Evolutionary conservation across 2,329 filamentous ascomycete genomes (phyloP), one percentile per base, ranked within the genome.

Genomic region (Cladosporium phlei): DNA sequence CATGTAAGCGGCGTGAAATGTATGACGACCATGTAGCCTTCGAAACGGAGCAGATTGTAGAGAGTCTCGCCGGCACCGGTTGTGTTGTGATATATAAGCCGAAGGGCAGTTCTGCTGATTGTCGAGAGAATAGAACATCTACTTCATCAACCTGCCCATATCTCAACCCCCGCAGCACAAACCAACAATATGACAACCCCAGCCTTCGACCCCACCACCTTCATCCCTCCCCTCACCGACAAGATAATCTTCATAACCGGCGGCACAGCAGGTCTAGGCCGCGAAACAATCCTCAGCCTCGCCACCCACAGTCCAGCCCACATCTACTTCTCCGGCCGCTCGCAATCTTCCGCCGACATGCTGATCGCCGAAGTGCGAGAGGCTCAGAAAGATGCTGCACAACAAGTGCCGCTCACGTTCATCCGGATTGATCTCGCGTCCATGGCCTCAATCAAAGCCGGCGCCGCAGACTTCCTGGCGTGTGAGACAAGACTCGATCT

Each of bases 321-420:
- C 47, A 74, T 81, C 50, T 80, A 75, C 63, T 69, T 82, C 48
- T 75, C 70, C 11, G 75, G 55, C 1, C 50, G 61, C 30, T 56
- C 75, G 2, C 72, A 77, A 35, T 65, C 70, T 35, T 70, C 70
- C 9, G 70, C 66, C 16, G 64, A 69, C 6, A 66, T 70, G 7
- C 71, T 78, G 32, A 60, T 71, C 12, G n/a, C n/a, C n/a, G n/a
- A n/a, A n/a, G n/a, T n/a, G n/a, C n/a, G n/a, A n/a, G 62, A 66
- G 71, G 50, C 57, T 69, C 51, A 9, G 12, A 21, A 43, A 60
- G 1, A 53, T 38, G 60, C 50, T 25, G 24, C 37, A 7, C 11
- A 17, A n/a, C 3, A 59, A 53, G 57, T 64, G 17, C 65, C 70
- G 39, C 66, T 77, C 45, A 65, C 66, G 27, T 62, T 63, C 48